These are phyloP conservation scores for Candida quercuum DNA, from an alignment of 805 yeast species.

Conservation along the genomic window DNA sequence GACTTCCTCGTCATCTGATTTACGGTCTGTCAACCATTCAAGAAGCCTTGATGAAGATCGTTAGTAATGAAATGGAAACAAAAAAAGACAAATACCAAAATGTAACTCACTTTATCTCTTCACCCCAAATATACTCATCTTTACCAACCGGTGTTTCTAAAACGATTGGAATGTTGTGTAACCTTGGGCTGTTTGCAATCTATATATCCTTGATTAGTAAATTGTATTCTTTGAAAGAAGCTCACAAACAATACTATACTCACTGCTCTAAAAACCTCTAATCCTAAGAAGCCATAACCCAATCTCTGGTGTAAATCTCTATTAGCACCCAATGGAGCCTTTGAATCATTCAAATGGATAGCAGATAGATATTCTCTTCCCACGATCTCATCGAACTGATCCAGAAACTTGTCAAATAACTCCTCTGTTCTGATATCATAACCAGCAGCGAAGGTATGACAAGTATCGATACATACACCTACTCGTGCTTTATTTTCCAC, in stretches of 20 bases:
- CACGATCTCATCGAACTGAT: slow-evolving; percentile 61
- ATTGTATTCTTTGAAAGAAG: neutral
- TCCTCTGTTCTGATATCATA: slow-evolving; percentile 70
- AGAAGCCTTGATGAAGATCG: slow-evolving; percentile 36
- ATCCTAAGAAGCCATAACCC: slow-evolving; percentile 85
- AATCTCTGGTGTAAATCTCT: slow-evolving; percentile 87
- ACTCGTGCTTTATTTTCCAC: slow-evolving; percentile 78
- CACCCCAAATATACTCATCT: slow-evolving; percentile 65
- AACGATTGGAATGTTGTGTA: slow-evolving; percentile 68
- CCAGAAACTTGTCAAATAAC: slow-evolving; percentile 64
- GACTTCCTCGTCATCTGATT: slow-evolving; percentile 50
- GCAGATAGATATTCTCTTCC: slow-evolving; percentile 76
- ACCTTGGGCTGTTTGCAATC: slow-evolving; percentile 60
- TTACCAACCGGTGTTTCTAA: slow-evolving; percentile 81
- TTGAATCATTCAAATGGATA: slow-evolving; percentile 89
- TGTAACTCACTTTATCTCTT: slow-evolving; percentile 53
- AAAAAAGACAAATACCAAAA: too few relatives aligned
- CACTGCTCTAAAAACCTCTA: slow-evolving; percentile 71
- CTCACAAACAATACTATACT: neutral
- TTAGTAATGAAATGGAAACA: too few relatives aligned
- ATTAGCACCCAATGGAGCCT: slow-evolving; percentile 86
- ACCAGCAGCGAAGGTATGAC: slow-evolving; percentile 96
- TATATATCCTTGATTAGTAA: neutral
- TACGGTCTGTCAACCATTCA: slow-evolving; percentile 70
- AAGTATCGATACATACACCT: slow-evolving; percentile 96